Evolutionary conservation across 192 early-diverging fungal species (phyloP), one percentile per base, ranked within the genome.

Genomic region (Coemansia sp.): DNA sequence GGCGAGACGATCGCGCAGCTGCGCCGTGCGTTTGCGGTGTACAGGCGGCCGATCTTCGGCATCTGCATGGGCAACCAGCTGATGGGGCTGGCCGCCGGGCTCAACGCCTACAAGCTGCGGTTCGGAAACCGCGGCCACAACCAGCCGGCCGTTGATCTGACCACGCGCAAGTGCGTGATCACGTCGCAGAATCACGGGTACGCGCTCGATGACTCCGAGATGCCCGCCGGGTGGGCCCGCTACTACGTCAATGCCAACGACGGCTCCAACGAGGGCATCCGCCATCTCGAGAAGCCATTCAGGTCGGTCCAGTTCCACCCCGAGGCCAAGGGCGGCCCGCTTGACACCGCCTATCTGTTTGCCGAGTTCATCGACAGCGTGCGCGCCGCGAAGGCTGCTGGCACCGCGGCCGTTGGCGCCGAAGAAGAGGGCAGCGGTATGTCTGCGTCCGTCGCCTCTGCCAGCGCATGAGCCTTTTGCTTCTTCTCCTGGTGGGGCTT

Each of bases 91-190:
- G 93, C 95, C 9, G 95, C 95, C 42, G 94, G 94, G 12, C 83
- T 93, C 55, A 76, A 90, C 22, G 82, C 87, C 0, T 94, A 94
- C 87, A 98, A 98, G 83, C 82, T 98, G 32, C 90, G 88, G 55
- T 98, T 90, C 62, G 95, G 95, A 48, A 98, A 98, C 88, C 93
- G 95, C 67, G 95, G 94, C 54, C 95, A 98, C 83, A 98, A 98
- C 85, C 93, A 95, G 82, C 95, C 95, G 37, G 91, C 91, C 43
- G 74, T 95, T 59, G 86, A 95, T 67, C 84, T 94, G 67, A 85
- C 87, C 57, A 86, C 76, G 41, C 88, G 90, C 49, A 86, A 85
- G 64, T 96, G 95, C 80, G 87, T 90, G 21, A 98, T 98, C 70
- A 98, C 95, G 4, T 94, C 93, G 13, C 95, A 98, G 86, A 98